Evolutionary conservation across 2,329 filamentous ascomycete species (phyloP).

Genomic region (Venturia oleaginea): DNA sequence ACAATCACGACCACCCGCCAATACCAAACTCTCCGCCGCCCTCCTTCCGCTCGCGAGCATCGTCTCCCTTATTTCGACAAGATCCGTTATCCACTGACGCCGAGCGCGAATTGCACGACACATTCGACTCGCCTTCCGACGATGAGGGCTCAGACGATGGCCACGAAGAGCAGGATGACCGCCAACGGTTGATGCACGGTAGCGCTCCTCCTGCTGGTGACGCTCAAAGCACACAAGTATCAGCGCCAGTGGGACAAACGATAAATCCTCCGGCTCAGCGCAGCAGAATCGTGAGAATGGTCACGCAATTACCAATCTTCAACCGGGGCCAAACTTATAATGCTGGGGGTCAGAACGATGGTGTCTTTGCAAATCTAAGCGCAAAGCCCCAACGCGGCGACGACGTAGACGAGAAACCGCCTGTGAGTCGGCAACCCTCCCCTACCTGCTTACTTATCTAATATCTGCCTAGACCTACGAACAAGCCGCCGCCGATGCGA

Average conservation of each 20-base stretch:
- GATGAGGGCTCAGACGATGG: slow-evolving; percentile 63
- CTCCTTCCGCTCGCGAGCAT: slow-evolving; percentile 79
- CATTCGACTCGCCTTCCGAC: slow-evolving; percentile 62
- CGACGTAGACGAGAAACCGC: slow-evolving; percentile 83
- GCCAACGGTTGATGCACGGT: slow-evolving; percentile 75
- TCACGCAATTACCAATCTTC: slow-evolving; percentile 48
- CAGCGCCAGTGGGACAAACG: background rate
- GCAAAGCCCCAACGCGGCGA: slow-evolving; percentile 74
- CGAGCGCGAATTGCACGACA: slow-evolving; percentile 78
- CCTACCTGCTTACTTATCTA: background rate
- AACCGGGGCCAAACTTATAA: slow-evolving; percentile 52
- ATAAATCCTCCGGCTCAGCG: slow-evolving; percentile 22
- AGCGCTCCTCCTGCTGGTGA: slow-evolving; percentile 25
- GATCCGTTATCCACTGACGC: slow-evolving; percentile 48
- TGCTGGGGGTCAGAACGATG: slow-evolving; percentile 70
- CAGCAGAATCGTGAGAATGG: slow-evolving; percentile 33
- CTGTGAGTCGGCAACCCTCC: slow-evolving; percentile 51
- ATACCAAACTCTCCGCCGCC: slow-evolving; percentile 49
- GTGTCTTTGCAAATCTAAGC: slow-evolving; percentile 90
- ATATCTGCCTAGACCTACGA: slow-evolving; percentile 69
- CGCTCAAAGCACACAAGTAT: slow-evolving; percentile 13
- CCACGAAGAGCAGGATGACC: slow-evolving; percentile 68
- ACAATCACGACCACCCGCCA: slow-evolving; percentile 22
- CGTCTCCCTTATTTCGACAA: slow-evolving; percentile 53
- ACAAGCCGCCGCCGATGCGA: slow-evolving; percentile 91